phyloP scores from a whole-genome alignment of 2,329 filamentous ascomycete genomes.

The Fusarium buharicum region DNA sequence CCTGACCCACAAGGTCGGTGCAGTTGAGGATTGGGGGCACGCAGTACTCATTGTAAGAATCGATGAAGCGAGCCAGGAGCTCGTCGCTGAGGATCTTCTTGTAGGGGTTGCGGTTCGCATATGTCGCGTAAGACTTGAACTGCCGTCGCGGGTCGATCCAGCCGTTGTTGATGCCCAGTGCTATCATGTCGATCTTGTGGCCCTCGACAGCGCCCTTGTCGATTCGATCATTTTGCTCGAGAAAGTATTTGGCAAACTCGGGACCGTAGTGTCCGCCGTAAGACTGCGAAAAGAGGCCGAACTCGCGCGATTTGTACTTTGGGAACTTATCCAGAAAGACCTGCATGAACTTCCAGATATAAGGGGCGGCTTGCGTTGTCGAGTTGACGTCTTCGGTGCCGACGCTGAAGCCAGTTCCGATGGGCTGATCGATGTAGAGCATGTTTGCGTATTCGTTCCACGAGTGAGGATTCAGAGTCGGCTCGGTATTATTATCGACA shows the following conservation, averaged over 20 bases:
- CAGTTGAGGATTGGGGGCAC: constrained; percentile 40
- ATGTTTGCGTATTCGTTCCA: constrained; percentile 73
- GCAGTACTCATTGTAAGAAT: constrained; percentile 46
- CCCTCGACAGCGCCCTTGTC: constrained; percentile 53
- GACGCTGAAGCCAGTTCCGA: constrained; percentile 46
- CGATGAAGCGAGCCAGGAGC: constrained; percentile 36
- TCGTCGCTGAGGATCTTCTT: constrained; percentile 44
- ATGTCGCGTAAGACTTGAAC: constrained; percentile 49
- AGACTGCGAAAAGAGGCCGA: constrained; percentile 64
- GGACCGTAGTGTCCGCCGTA: constrained; percentile 71
- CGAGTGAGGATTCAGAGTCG: constrained; percentile 65
- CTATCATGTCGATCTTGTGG: constrained; percentile 60
- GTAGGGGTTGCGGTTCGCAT: constrained; percentile 50
- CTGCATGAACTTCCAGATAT: constrained; percentile 67
- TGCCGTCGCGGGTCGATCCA: constrained; percentile 60
- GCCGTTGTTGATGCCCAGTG: constrained; percentile 67
- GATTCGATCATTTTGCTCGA: constrained; percentile 66
- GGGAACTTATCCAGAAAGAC: constrained; percentile 72
- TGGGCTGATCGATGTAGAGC: constrained; percentile 75
- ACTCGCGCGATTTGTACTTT: constrained; percentile 67
- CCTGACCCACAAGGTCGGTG: constrained; percentile 35
- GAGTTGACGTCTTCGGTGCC: constrained; percentile 46
- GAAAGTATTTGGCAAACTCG: constrained; percentile 64
- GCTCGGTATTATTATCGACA: constrained; percentile 43
- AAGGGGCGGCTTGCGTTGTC: constrained; percentile 47